These are phyloP conservation scores for Lolium multiflorum DNA, from an alignment of 176 grass and related monocot genomes.

Conservation along the genomic window DNA sequence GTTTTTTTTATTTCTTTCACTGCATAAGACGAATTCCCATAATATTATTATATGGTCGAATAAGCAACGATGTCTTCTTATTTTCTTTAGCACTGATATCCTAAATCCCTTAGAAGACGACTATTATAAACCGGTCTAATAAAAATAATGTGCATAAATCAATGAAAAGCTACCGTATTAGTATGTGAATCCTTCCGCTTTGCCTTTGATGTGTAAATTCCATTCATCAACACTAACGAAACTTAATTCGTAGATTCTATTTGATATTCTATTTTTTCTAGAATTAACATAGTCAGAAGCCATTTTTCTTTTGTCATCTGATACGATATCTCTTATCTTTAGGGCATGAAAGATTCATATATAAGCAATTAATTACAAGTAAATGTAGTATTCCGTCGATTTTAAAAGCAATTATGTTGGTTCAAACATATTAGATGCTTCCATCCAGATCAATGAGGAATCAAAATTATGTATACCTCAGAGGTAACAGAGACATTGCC, in stretches of 20 bases:
- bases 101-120: not conserved
- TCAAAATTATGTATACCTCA: not conserved
- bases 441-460: not conserved
- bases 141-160: not conserved
- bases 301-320: too few relatives aligned
- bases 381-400: not conserved
- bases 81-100: not conserved
- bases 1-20: too few relatives aligned
- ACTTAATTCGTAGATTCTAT: too few relatives aligned
- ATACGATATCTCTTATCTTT: not conserved
- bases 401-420: not conserved
- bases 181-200: not conserved
- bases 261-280: not conserved
- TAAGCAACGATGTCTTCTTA: not conserved
- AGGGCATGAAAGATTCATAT: not conserved
- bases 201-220: too few relatives aligned
- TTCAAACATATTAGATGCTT: not conserved
- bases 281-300: not conserved
- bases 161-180: not conserved
- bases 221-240: too few relatives aligned
- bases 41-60: too few relatives aligned
- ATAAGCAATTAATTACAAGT: not conserved
- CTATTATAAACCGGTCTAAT: not conserved
- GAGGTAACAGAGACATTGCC: not conserved
- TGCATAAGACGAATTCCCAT: too few relatives aligned